These are phyloP conservation scores for Thelonectria discophora DNA, from an alignment of 2,329 filamentous ascomycete species.

Conservation along the genomic window DNA sequence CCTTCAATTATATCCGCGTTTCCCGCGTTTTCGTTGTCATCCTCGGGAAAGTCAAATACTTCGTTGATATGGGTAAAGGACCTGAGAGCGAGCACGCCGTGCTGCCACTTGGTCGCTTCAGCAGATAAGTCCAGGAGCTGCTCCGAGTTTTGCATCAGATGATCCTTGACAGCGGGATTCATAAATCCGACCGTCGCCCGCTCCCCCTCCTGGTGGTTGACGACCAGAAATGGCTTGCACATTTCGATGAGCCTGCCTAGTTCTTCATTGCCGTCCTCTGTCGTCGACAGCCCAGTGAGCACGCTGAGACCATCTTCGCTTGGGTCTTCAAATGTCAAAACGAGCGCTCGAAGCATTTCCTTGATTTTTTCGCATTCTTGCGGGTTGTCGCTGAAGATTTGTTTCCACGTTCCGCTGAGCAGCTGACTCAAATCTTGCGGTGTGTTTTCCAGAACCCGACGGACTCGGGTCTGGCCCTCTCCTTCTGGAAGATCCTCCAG, in stretches of 20 bases:
- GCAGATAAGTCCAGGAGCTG: constrained; percentile 45
- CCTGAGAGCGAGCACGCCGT: constrained; percentile 52
- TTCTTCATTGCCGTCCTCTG: constrained; percentile 45
- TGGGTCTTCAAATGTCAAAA: constrained; percentile 53
- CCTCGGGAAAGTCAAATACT: constrained; percentile 41
- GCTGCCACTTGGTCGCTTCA: constrained; percentile 52
- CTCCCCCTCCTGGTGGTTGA: background rate
- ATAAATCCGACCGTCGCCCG: background rate
- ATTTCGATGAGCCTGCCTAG: constrained; percentile 48
- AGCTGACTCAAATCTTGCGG: constrained; percentile 51
- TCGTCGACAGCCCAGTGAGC: constrained; percentile 47
- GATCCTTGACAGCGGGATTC: background rate
- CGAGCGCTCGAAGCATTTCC: constrained; percentile 53
- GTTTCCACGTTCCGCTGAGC: constrained; percentile 50
- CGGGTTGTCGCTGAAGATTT: constrained; percentile 47
- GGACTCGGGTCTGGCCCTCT: constrained; percentile 51
- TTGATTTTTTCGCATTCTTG: constrained; percentile 50
- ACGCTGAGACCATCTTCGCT: constrained; percentile 50
- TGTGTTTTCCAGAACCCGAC: constrained; percentile 50
- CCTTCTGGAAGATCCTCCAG: constrained; percentile 50
- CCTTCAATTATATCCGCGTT: too few species aligned
- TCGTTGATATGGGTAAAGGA: constrained; percentile 51
- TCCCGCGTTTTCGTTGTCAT: background rate
- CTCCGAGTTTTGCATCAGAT: background rate
- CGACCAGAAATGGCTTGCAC: constrained; percentile 50